Evolutionary conservation across 495 filamentous ascomycete species (phyloP), one percentile per base, ranked within the genome.

Genomic region (Penicillium bialowiezense): DNA sequence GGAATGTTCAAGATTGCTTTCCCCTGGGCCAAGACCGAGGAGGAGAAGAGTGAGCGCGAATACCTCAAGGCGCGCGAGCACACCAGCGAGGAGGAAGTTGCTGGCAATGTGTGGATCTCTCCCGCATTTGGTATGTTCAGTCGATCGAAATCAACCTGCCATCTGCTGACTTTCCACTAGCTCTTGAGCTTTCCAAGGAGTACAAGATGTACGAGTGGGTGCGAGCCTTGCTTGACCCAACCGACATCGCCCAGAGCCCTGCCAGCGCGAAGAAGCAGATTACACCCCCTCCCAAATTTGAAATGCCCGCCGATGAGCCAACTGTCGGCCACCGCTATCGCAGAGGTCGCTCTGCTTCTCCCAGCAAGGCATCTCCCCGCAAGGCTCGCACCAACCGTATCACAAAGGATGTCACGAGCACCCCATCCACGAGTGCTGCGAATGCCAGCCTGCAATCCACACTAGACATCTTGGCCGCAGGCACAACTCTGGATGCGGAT

Each of bases 1-100:
- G 93, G 95, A 63, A 97, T 98, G 95, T 98, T 97, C 78, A 98
- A 97, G 72, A 95, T 95, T 47, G 89, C 92, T 5, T 98, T 97
- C 66, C 93, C 93, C 3, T 97, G 91, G 78, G 90, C 93, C 12
- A 85, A 86, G 49, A 70, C 79, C 24, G 80, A 83, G 6, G 95
- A 98, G 63, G 93, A 98, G 68, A 83, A 86, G 52, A 73, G 72
- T 7, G 93, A 98, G 76, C 86, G 91, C 52, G 87, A 85, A 53
- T 92, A 89, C 56, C 78, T 97, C 60, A 96, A 93, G 68, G 57
- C 69, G 7, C 82, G 92, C 17, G 69, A 80, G 24, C 82, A 83
- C 6, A 95, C 91, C 3, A 91, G 89, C 51, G 78, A 78, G 43
- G 90, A 97, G 54, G 93, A 98, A 72, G 91, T 93, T 21, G 93